phyloP scores from a whole-genome alignment of 1,139 yeast genomes.

The Candida smagusa region DNA sequence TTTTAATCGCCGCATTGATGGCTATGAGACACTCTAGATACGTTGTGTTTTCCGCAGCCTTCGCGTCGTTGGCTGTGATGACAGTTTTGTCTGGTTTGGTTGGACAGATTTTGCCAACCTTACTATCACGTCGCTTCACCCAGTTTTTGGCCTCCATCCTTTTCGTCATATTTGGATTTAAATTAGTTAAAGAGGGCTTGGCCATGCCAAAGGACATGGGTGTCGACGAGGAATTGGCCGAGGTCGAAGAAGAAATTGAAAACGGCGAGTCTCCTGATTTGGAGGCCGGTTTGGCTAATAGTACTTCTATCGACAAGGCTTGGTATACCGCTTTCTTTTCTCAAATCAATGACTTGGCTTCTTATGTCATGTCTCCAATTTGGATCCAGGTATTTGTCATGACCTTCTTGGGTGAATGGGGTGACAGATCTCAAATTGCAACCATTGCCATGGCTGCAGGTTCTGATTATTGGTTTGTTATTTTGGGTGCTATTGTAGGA shows the following conservation, averaged over 20 bases:
- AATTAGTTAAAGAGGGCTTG: constrained; percentile 75
- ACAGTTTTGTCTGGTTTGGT: constrained; percentile 85
- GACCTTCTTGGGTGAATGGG: constrained; percentile 99
- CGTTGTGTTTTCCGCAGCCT: constrained; percentile 84
- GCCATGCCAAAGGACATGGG: constrained; percentile 79
- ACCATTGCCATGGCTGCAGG: constrained; percentile 99
- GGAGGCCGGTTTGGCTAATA: constrained; percentile 49
- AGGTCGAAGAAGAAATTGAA: constrained; percentile 91
- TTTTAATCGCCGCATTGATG: constrained; percentile 94
- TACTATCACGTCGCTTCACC: constrained; percentile 77
- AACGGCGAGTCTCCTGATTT: constrained; percentile 42
- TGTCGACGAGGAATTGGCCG: constrained; percentile 93
- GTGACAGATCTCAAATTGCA: constrained; percentile 96
- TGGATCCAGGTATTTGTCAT: constrained; percentile 94
- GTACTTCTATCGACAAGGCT: constrained; percentile 8
- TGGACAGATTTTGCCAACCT: constrained; percentile 86
- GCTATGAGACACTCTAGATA: constrained; percentile 89
- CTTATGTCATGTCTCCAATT: constrained; percentile 73
- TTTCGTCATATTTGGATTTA: constrained; percentile 80
- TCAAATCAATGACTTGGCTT: constrained; percentile 49
- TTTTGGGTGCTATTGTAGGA: constrained; percentile 85
- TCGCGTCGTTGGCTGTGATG: constrained; percentile 85
- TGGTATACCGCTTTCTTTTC: constrained; percentile 28
- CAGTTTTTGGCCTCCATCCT: constrained; percentile 77
- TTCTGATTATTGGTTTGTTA: constrained; percentile 85